Evolutionary conservation across 2,329 filamentous ascomycete species (phyloP).

Genomic region (Trichoderma koningiopsis): DNA sequence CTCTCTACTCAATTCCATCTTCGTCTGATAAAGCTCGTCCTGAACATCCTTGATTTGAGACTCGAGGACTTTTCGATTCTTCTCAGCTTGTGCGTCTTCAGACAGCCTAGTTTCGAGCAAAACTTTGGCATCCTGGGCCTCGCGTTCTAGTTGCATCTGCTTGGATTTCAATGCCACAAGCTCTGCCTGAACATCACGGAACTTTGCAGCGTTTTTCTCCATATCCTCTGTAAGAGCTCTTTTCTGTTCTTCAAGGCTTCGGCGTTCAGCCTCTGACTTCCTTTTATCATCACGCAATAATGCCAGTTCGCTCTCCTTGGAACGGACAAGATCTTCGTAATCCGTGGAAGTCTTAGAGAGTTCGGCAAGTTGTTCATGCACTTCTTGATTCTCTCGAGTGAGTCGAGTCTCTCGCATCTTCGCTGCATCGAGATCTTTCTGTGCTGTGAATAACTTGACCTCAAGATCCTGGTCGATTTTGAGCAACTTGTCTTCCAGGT

Average conservation of each 20-base stretch:
- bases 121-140: conserved; percentile 84
- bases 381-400: conserved; percentile 74
- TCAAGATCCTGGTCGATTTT: conserved; percentile 88
- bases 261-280: conserved; percentile 79
- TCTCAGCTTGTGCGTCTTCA: conserved; percentile 81
- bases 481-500: conserved; percentile 81
- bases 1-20: conserved; percentile 87
- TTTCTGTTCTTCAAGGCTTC: conserved; percentile 77
- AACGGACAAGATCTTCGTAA: conserved; percentile 89
- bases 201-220: conserved; percentile 72
- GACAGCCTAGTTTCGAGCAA: conserved; percentile 86
- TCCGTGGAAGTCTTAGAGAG: conserved; percentile 89
- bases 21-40: conserved; percentile 77
- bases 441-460: conserved; percentile 74
- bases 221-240: conserved; percentile 71
- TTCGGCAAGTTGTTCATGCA: conserved; percentile 83
- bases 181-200: conserved; percentile 86
- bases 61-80: conserved; percentile 81
- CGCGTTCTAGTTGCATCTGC: conserved; percentile 80
- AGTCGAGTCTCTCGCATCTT: conserved; percentile 77
- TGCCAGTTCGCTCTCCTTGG: conserved; percentile 90
- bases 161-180: conserved; percentile 84
- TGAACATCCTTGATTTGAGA: conserved; percentile 87
- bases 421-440: conserved; percentile 75
- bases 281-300: conserved; percentile 83